Conservation (phyloP, 1,139 yeast genomes). For the Pichia sp. region DNA sequence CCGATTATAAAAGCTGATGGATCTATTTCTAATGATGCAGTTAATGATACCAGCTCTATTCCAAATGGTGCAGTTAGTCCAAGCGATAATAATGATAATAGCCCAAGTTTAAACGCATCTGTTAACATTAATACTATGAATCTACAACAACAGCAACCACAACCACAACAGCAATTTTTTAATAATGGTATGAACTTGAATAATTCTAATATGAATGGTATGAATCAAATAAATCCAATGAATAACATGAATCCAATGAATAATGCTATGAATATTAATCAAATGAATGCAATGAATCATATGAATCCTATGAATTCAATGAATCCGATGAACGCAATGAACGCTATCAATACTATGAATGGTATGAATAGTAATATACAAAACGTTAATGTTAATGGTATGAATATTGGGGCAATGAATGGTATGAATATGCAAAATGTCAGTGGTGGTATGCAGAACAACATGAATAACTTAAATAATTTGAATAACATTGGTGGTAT, state of each 20-base stretch:
- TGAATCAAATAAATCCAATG: constrained; percentile 2
- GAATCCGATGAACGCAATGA: constrained; percentile 6
- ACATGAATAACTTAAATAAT: not conserved
- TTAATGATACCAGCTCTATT: not conserved
- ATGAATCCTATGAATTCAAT: constrained; percentile 5
- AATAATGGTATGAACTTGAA: not conserved
- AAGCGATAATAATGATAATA: not conserved
- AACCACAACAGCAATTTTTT: constrained; percentile 1
- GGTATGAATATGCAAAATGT: not conserved
- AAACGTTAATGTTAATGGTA: not conserved
- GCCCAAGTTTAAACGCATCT: not conserved
- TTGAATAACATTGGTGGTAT: not conserved
- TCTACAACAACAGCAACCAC: not conserved
- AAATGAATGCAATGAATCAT: constrained; percentile 4
- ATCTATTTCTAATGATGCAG: not conserved
- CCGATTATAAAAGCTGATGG: not conserved
- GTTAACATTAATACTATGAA: not conserved
- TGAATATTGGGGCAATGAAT: not conserved
- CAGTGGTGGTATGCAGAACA: not conserved
- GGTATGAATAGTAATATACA: not conserved
- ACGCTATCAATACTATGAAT: constrained; percentile 1
- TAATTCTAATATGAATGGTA: constrained; percentile 1
- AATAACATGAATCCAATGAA: constrained; percentile 3
- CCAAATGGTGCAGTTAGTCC: not conserved
- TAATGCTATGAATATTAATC: constrained; percentile 2